Conservation (phyloP, 371 early-diverging fungal genomes). For the Actinomucor elegans region DNA sequence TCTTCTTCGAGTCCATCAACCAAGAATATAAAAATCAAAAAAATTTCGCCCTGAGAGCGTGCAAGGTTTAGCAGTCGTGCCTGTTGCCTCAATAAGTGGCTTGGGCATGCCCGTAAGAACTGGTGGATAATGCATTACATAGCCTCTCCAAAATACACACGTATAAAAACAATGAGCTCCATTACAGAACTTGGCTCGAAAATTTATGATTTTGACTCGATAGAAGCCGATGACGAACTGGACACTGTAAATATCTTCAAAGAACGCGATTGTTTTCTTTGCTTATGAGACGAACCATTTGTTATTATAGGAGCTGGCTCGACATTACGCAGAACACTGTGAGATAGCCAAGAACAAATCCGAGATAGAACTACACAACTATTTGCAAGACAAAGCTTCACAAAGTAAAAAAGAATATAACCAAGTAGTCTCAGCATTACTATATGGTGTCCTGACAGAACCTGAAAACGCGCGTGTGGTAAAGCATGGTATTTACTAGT, state of each 20-base stretch:
- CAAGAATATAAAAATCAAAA: slow-evolving; percentile 2
- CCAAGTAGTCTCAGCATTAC: slow-evolving; percentile 62
- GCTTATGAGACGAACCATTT: neutral
- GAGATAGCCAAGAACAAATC: slow-evolving; percentile 51
- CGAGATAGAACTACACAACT: slow-evolving; percentile 65
- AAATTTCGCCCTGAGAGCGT: neutral
- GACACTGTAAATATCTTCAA: slow-evolving; percentile 25
- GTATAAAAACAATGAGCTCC: neutral
- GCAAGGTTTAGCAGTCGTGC: slow-evolving; percentile 12
- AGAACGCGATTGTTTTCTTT: neutral
- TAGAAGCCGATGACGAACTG: slow-evolving; percentile 38
- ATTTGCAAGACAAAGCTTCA: slow-evolving; percentile 63
- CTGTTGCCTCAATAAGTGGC: slow-evolving; percentile 3
- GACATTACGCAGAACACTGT: slow-evolving; percentile 41
- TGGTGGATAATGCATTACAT: neutral
- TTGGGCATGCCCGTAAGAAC: neutral
- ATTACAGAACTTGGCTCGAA: slow-evolving; percentile 16
- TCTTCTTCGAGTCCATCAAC: neutral
- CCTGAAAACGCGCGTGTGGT: slow-evolving; percentile 41
- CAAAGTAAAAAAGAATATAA: slow-evolving; percentile 58
- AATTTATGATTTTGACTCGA: slow-evolving; percentile 29
- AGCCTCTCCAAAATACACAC: neutral
- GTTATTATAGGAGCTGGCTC: slow-evolving; percentile 50
- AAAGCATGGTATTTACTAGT: slow-evolving; percentile 16
- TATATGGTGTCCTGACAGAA: slow-evolving; percentile 65